Conservation (phyloP, 2,329 filamentous ascomycete species). For the Mariannaea sp. region DNA sequence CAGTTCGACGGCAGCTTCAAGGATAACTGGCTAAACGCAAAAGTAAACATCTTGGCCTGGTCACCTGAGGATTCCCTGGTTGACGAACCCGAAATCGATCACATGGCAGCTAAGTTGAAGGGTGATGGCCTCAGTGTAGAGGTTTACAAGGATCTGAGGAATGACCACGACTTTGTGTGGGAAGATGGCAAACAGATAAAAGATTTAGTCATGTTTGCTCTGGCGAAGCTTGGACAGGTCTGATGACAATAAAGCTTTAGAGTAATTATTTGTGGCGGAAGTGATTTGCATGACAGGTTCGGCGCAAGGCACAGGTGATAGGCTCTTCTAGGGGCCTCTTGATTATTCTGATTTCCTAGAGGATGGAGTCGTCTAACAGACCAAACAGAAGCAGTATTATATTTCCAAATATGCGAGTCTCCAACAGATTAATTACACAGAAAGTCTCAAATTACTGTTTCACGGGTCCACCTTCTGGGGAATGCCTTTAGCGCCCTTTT, state of each 20-base stretch:
- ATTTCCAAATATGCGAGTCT: no score
- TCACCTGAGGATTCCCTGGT: conserved; percentile 55
- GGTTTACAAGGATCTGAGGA: conserved; percentile 52
- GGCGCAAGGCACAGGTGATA: no score
- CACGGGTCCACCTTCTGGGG: no score
- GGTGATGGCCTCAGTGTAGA: conserved; percentile 43
- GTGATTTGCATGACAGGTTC: no score
- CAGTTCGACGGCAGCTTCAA: conserved; percentile 49
- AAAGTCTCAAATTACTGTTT: no score
- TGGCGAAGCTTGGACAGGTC: conserved; percentile 25
- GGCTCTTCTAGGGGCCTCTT: no score
- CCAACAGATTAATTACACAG: no score
- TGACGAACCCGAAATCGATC: conserved; percentile 62
- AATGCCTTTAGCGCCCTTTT: no score
- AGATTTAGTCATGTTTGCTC: conserved; percentile 47
- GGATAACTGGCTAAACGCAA: conserved; percentile 43
- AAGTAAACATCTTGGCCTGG: conserved; percentile 49
- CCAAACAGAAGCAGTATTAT: no score
- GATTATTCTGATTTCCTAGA: no score
- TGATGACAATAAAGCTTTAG: not conserved
- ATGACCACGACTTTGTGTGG: conserved; percentile 69
- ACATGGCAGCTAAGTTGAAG: conserved; percentile 56
- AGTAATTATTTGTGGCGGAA: not conserved
- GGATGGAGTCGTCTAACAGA: no score
- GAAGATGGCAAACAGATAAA: conserved; percentile 62